These are phyloP conservation scores for Acacia melanoxylon DNA, from an alignment of 306 rosid species.

Conservation along the genomic window DNA sequence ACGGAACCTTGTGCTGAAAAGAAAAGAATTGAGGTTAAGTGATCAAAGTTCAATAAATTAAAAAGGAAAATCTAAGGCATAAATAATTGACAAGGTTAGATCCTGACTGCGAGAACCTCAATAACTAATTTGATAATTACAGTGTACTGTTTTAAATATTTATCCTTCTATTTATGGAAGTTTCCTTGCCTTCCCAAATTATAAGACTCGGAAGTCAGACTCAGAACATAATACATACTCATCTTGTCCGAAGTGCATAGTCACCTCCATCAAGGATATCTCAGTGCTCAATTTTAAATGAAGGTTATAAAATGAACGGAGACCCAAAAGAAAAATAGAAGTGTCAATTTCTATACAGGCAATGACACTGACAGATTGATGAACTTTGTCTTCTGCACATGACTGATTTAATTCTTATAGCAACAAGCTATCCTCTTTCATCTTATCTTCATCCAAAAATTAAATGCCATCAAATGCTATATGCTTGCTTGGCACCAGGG, in stretches of 20 bases:
- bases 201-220: neutral
- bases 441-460: neutral
- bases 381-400: neutral
- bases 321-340: neutral
- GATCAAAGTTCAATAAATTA: neutral
- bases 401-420: neutral
- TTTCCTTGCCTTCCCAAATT: neutral
- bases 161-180: neutral
- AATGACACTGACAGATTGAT: neutral
- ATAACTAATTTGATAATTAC: neutral
- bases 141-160: neutral
- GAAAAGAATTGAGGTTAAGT: neutral
- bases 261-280: neutral
- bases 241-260: neutral
- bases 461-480: neutral
- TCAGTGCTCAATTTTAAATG: neutral
- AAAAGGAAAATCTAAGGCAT: neutral
- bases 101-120: neutral
- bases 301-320: neutral
- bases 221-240: neutral
- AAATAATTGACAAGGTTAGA: neutral
- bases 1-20: conserved; percentile 72
- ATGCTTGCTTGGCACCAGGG: neutral
- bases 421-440: neutral
- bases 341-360: neutral